Conservation (phyloP, 2,329 filamentous ascomycete genomes). For the Ophiosphaerella herpotricha region DNA sequence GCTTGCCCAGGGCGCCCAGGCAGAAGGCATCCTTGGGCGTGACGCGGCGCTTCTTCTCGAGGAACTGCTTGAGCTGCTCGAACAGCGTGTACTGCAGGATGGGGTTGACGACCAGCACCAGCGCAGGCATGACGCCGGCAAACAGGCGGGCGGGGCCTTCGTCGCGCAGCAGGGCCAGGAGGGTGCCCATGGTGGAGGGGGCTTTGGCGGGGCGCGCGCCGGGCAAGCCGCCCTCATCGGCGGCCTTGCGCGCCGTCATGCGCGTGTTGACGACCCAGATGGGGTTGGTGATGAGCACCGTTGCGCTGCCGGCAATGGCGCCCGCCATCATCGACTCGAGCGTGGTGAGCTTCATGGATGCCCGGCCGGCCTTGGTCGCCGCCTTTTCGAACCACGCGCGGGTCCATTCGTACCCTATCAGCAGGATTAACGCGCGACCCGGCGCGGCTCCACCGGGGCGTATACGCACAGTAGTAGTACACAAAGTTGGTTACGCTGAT, state of each 20-base stretch:
- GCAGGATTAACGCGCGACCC: constrained; percentile 4
- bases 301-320: constrained; percentile 89
- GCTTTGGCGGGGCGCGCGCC: constrained; percentile 55
- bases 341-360: constrained; percentile 82
- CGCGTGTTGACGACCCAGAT: constrained; percentile 99
- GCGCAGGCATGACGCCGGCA: constrained; percentile 85
- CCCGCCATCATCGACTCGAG: constrained; percentile 94
- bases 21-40: constrained; percentile 88
- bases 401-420: constrained; percentile 92
- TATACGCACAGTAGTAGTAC: constrained; percentile 84
- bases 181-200: constrained; percentile 78
- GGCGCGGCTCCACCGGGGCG: neutral
- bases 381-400: constrained; percentile 82
- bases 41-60: constrained; percentile 77
- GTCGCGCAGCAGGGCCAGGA: constrained; percentile 77
- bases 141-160: constrained; percentile 88
- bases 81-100: constrained; percentile 99
- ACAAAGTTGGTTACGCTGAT: constrained; percentile 99
- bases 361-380: constrained; percentile 72
- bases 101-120: constrained; percentile 95
- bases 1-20: constrained; percentile 89
- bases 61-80: constrained; percentile 91
- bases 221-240: constrained; percentile 48
- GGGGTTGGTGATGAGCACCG: constrained; percentile 94
- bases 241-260: constrained; percentile 87